These are phyloP conservation scores for Basipetospora chlamydospora DNA, from an alignment of 2,329 filamentous ascomycete species.

Conservation along the genomic window DNA sequence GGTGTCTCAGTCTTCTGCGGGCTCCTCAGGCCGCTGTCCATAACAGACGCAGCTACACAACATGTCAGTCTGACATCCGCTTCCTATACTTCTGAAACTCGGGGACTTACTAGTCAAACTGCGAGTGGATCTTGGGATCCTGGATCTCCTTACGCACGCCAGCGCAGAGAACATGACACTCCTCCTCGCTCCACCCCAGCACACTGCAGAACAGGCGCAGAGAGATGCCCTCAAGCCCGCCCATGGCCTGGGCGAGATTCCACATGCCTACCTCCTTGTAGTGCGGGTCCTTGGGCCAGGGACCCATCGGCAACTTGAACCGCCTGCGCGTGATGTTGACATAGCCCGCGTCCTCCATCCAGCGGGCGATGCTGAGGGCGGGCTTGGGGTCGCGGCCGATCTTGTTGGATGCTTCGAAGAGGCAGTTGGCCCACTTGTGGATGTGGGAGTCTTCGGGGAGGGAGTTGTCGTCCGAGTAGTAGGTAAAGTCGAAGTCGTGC, in stretches of 20 bases:
- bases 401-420: slow-evolving; percentile 12
- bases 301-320: slow-evolving; percentile 38
- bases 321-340: slow-evolving; percentile 33
- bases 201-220: slow-evolving; percentile 13
- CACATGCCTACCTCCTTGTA: slow-evolving; percentile 14
- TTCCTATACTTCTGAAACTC: too few relatives aligned
- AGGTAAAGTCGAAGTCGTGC: slow-evolving; percentile 27
- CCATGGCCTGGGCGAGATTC: slow-evolving; percentile 12
- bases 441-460: slow-evolving; percentile 11
- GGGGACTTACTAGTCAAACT: slow-evolving; percentile 11
- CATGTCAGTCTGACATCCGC: too few relatives aligned
- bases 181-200: slow-evolving; percentile 14
- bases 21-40: too few relatives aligned
- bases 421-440: slow-evolving; percentile 11
- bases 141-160: slow-evolving; percentile 16
- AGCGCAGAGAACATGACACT: slow-evolving; percentile 14
- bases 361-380: slow-evolving; percentile 14
- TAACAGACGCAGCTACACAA: too few relatives aligned
- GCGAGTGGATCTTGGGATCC: slow-evolving; percentile 13
- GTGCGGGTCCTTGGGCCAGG: slow-evolving; percentile 33
- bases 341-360: slow-evolving; percentile 27
- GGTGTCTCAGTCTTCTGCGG: too few relatives aligned
- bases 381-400: slow-evolving; percentile 15
- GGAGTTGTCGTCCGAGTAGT: slow-evolving; percentile 15
- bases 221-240: slow-evolving; percentile 13